Conservation (phyloP, 23 red algal species). For the Gracilaria domingensis region DNA sequence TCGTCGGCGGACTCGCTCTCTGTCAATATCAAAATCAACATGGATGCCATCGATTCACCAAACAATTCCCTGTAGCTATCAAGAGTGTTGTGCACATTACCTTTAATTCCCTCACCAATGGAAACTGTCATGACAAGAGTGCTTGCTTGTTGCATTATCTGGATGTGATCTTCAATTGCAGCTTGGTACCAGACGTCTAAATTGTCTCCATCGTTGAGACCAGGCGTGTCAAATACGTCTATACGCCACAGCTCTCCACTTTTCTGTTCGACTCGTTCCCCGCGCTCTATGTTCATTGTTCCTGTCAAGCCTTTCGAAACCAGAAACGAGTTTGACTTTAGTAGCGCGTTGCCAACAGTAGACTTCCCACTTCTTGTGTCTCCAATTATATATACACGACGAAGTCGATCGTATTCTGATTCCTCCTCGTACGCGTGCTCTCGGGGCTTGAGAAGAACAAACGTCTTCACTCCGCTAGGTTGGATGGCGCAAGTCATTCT, state of each 20-base stretch:
- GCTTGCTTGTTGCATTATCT: neutral
- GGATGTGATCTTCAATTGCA: slow-evolving; percentile 16
- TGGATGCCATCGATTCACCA: neutral
- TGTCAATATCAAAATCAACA: neutral
- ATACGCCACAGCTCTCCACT: neutral
- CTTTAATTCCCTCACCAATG: neutral
- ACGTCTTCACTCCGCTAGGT: neutral
- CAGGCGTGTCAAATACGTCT: neutral
- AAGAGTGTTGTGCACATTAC: neutral
- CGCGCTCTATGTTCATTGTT: neutral
- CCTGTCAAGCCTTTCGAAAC: slow-evolving; percentile 11
- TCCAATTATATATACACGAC: neutral
- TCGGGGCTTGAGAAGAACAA: neutral
- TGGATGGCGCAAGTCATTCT: neutral
- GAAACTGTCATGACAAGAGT: slow-evolving; percentile 1
- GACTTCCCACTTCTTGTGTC: slow-evolving; percentile 12
- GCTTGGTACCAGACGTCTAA: slow-evolving; percentile 1
- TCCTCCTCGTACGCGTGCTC: too few relatives aligned
- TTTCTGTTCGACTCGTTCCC: neutral
- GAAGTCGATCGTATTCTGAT: neutral
- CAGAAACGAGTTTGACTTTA: neutral
- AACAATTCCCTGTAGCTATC: neutral
- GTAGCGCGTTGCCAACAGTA: neutral
- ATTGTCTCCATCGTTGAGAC: neutral
- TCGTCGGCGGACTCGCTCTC: neutral